Evolutionary conservation across 2,329 filamentous ascomycete species (phyloP).

Genomic region (Neurospora sp.): DNA sequence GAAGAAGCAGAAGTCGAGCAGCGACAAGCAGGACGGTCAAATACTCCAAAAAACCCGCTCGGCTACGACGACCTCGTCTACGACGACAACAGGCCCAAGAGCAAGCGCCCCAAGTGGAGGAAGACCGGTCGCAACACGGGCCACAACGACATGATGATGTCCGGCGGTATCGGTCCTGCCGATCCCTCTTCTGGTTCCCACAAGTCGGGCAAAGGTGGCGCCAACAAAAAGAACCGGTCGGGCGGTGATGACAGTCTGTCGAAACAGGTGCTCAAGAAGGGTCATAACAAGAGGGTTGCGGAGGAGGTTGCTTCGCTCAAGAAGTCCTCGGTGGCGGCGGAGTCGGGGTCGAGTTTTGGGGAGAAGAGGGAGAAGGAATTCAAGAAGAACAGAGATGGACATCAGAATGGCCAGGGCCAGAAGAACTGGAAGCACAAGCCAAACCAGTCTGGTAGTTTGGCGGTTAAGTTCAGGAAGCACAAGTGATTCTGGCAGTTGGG

Average conservation of each 20-base stretch:
- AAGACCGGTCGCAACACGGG: neutral
- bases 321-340: neutral
- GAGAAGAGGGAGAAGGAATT: neutral
- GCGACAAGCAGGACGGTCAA: neutral
- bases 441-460: neutral
- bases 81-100: constrained; percentile 5
- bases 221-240: neutral
- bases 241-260: constrained; percentile 1
- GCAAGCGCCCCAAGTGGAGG: neutral
- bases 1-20: neutral
- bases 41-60: constrained; percentile 8
- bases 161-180: constrained; percentile 9
- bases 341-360: neutral
- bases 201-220: neutral
- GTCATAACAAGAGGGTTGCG: constrained; percentile 4
- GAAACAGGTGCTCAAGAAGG: constrained; percentile 6
- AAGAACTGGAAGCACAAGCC: neutral
- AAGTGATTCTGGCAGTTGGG: neutral
- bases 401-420: neutral
- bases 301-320: constrained; percentile 1
- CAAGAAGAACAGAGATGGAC: neutral
- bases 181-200: neutral
- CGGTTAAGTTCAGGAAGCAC: neutral
- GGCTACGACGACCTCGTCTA: constrained; percentile 16
- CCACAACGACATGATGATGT: constrained; percentile 5